phyloP scores from a whole-genome alignment of 1,139 yeast genomes.

The Zygoascus hellenicus region DNA sequence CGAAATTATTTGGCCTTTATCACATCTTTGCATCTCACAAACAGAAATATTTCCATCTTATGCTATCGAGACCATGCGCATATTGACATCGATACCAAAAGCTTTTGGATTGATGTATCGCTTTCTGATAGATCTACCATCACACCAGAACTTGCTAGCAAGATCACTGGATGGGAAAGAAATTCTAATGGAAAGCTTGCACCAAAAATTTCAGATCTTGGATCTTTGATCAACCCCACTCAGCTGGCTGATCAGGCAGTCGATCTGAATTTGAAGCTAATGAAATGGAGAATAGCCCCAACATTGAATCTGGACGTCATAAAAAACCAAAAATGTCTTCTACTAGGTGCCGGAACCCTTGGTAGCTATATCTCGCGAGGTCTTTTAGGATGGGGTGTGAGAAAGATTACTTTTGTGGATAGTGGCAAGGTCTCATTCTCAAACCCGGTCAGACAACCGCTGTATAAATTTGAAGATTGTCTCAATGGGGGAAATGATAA shows the following conservation, averaged over 20 bases:
- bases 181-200: slow-evolving; percentile 64
- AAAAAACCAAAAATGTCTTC: slow-evolving; percentile 54
- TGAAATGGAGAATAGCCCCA: slow-evolving; percentile 97
- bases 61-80: slow-evolving; percentile 25
- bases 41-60: slow-evolving; percentile 38
- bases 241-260: slow-evolving; percentile 87
- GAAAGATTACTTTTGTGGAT: slow-evolving; percentile 80
- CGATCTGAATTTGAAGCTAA: slow-evolving; percentile 78
- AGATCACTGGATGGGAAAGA: slow-evolving; percentile 85
- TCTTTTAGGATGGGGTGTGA: slow-evolving; percentile 89
- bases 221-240: slow-evolving; percentile 70
- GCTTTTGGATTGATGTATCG: slow-evolving; percentile 28
- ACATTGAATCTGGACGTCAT: slow-evolving; percentile 62
- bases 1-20: slow-evolving; percentile 62
- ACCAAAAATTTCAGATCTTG: slow-evolving; percentile 79
- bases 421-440: slow-evolving; percentile 84
- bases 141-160: slow-evolving; percentile 21
- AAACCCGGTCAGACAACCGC: slow-evolving; percentile 92
- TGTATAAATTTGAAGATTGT: slow-evolving; percentile 74
- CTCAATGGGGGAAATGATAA: slow-evolving; percentile 64
- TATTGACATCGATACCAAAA: slow-evolving; percentile 11
- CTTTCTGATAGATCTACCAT: slow-evolving; percentile 12
- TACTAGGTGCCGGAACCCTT: slow-evolving; percentile 94
- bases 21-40: slow-evolving; percentile 9
- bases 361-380: slow-evolving; percentile 89